Evolutionary conservation across 352 stramenopile species (phyloP).

Genomic region (Globisporangium paddicum): DNA sequence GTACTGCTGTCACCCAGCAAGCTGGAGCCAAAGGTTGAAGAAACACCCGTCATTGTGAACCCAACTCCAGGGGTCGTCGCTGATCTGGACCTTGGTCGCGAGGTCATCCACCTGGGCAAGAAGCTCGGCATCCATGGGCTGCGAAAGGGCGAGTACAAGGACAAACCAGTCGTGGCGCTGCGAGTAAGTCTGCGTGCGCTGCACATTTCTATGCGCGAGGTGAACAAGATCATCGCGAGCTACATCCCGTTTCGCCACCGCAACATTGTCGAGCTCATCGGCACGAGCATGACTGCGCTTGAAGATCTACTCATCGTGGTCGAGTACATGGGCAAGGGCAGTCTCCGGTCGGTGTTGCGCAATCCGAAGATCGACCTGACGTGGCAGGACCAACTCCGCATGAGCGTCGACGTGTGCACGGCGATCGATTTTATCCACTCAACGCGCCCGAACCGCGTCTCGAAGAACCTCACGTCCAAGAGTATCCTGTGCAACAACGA

Average conservation of each 20-base stretch:
- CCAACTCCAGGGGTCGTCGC: constrained; percentile 25
- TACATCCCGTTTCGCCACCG: constrained; percentile 59
- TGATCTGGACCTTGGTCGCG: constrained; percentile 45
- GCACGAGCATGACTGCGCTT: constrained; percentile 43
- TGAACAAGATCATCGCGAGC: constrained; percentile 47
- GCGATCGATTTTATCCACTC: constrained; percentile 54
- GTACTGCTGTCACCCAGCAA: constrained; percentile 15
- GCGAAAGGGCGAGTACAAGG: constrained; percentile 41
- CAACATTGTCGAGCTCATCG: constrained; percentile 67
- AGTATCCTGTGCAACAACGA: constrained; percentile 53
- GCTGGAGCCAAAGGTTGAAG: constrained; percentile 7
- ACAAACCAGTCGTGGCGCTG: constrained; percentile 49
- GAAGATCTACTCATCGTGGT: constrained; percentile 67
- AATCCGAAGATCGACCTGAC: constrained; percentile 42
- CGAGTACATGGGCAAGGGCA: constrained; percentile 75
- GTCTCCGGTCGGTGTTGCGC: constrained; percentile 43
- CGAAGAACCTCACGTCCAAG: constrained; percentile 47
- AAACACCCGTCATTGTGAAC: not conserved
- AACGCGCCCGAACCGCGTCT: constrained; percentile 24
- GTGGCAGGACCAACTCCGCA: constrained; percentile 46
- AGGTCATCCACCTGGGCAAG: constrained; percentile 41
- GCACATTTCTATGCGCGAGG: constrained; percentile 26
- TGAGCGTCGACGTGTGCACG: constrained; percentile 44
- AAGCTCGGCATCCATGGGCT: constrained; percentile 50
- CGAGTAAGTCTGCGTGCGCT: constrained; percentile 37